Percentiles rank a stretch among this genome's conserved stretches.
These are phyloP conservation scores for Thelonectria discophora DNA, from an alignment of 2,329 filamentous ascomycete genomes.

Conservation along the genomic window DNA sequence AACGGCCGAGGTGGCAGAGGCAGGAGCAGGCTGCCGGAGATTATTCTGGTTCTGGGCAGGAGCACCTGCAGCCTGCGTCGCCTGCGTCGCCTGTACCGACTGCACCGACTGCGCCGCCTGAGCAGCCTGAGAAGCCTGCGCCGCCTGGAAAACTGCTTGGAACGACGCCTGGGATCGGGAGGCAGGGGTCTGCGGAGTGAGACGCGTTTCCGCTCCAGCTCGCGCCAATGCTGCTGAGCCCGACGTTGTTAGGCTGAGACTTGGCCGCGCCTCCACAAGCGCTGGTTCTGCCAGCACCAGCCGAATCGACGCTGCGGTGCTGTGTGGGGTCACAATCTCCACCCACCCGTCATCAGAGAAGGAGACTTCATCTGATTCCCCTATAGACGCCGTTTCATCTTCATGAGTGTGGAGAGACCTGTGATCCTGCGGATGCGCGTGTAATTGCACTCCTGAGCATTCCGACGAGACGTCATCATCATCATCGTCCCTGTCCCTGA, in stretches of 20 bases:
- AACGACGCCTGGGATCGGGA: background rate
- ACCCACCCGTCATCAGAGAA: conserved; percentile 23
- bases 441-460: conserved; percentile 23
- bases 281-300: conserved; percentile 36
- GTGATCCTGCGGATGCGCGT: background rate
- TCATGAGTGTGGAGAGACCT: background rate
- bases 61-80: conserved; percentile 5
- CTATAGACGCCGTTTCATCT: conserved; percentile 17
- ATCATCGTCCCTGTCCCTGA: conserved; percentile 13
- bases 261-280: conserved; percentile 19
- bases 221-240: background rate
- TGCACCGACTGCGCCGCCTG: background rate
- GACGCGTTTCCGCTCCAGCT: conserved; percentile 12
- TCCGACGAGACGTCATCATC: conserved; percentile 17
- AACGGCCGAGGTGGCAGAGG: too few relatives aligned
- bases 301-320: conserved; percentile 30
- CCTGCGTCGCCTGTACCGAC: conserved; percentile 8
- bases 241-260: background rate
- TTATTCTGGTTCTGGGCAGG: background rate
- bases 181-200: conserved; percentile 1
- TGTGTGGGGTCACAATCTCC: conserved; percentile 20
- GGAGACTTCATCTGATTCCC: conserved; percentile 10
- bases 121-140: conserved; percentile 10
- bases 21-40: background rate
- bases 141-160: conserved; percentile 14